These are phyloP conservation scores for Crithidia sp. DNA, from an alignment of 208 protist species.

Conservation along the genomic window DNA sequence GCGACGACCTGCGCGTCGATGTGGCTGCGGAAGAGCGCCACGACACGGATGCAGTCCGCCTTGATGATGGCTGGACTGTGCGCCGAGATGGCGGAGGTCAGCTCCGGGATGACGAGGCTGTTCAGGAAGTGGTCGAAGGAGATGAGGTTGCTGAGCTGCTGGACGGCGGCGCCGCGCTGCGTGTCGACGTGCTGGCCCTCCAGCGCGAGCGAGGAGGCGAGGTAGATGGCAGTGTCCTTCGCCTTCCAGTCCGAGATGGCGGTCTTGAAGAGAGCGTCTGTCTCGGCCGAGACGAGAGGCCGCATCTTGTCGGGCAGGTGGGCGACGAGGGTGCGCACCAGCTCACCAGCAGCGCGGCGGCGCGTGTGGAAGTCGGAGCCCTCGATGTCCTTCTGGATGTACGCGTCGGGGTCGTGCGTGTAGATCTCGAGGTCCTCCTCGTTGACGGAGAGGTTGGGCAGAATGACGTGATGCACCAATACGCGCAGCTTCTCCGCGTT, in stretches of 20 bases:
- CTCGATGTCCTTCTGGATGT: conserved; percentile 97
- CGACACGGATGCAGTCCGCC: conserved; percentile 96
- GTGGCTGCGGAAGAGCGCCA: conserved; percentile 94
- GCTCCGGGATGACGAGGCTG: conserved; percentile 88
- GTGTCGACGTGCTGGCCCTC: conserved; percentile 67
- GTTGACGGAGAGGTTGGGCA: conserved; percentile 93
- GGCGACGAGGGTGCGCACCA: conserved; percentile 90
- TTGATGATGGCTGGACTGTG: conserved; percentile 88
- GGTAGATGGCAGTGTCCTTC: conserved; percentile 97
- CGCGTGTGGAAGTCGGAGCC: conserved; percentile 94
- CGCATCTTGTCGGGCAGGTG: conserved; percentile 64
- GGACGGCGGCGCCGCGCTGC: conserved; percentile 53
- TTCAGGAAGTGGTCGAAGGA: conserved; percentile 90
- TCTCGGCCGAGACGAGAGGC: conserved; percentile 65
- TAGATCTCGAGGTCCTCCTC: conserved; percentile 94
- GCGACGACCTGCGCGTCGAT: conserved; percentile 51
- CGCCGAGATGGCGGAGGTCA: conserved; percentile 52
- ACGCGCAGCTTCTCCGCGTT: conserved; percentile 64
- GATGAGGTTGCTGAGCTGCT: conserved; percentile 79
- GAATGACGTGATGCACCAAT: conserved; percentile 93
- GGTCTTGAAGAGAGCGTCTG: conserved; percentile 58
- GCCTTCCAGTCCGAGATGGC: conserved; percentile 87
- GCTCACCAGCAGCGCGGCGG: conserved; percentile 89
- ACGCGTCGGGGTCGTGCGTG: conserved; percentile 94
- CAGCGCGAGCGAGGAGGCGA: conserved; percentile 92